These are phyloP conservation scores for Garcia nutans DNA, from an alignment of 345 rosid species.

Conservation along the genomic window DNA sequence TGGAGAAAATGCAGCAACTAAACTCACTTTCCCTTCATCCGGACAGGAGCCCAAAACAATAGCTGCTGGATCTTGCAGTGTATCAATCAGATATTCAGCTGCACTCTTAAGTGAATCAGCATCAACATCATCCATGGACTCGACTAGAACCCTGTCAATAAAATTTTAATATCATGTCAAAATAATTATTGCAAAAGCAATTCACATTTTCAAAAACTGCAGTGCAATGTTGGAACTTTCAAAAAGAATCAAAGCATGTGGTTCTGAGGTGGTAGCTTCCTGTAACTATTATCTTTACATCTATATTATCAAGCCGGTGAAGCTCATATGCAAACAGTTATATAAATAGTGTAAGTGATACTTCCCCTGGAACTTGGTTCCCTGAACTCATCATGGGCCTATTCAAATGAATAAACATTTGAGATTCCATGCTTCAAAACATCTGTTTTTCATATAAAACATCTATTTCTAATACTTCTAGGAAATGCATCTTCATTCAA, in stretches of 20 bases:
- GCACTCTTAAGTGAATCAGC: slow-evolving; percentile 85
- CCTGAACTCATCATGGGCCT: neutral
- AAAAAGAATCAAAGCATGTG: neutral
- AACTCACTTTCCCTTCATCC: slow-evolving; percentile 84
- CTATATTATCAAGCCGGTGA: neutral
- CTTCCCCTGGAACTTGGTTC: neutral
- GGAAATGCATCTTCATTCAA: neutral
- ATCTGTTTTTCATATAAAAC: neutral
- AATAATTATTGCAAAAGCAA: neutral
- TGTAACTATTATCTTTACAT: neutral
- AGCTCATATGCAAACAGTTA: neutral
- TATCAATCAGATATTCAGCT: slow-evolving; percentile 65
- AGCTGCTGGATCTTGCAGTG: slow-evolving; percentile 78
- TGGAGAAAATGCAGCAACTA: slow-evolving; percentile 84
- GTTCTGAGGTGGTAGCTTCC: neutral
- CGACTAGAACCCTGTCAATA: slow-evolving; percentile 69
- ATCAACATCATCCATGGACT: slow-evolving; percentile 73
- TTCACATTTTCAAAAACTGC: neutral
- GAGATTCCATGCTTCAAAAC: neutral
- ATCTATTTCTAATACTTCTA: neutral
- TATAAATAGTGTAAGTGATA: slow-evolving; percentile 3
- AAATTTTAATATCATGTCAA: neutral
- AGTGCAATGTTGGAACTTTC: neutral
- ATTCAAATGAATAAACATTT: neutral
- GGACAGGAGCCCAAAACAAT: slow-evolving; percentile 79